Conservation (phyloP, 2,329 filamentous ascomycete genomes). For the Ilyonectria robusta region DNA sequence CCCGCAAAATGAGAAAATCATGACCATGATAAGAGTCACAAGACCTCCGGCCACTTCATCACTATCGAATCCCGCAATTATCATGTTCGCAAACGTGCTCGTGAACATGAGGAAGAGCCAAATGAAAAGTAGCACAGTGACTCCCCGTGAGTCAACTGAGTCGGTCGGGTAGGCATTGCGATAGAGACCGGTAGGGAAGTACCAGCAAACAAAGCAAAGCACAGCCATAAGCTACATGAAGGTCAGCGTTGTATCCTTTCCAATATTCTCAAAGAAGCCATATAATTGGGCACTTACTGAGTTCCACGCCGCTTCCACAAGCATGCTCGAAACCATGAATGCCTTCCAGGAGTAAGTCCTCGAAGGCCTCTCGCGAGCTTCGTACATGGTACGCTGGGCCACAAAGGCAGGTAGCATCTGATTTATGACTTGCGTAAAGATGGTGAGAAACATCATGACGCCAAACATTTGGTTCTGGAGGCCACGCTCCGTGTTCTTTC, state of each 20-base stretch:
- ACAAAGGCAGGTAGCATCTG: constrained; percentile 80
- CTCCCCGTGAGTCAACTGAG: constrained; percentile 63
- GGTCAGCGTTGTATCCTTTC: neutral
- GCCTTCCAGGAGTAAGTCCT: constrained; percentile 77
- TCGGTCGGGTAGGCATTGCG: constrained; percentile 67
- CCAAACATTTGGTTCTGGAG: constrained; percentile 79
- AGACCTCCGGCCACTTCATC: constrained; percentile 76
- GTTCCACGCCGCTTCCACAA: constrained; percentile 36
- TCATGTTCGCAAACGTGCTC: constrained; percentile 74
- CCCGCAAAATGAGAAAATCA: constrained; percentile 70
- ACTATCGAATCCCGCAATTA: constrained; percentile 73
- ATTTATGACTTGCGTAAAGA: constrained; percentile 75
- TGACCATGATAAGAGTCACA: constrained; percentile 73
- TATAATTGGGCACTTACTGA: constrained; percentile 3
- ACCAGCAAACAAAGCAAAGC: constrained; percentile 74
- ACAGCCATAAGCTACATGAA: constrained; percentile 44
- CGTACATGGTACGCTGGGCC: constrained; percentile 76
- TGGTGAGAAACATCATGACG: constrained; percentile 78
- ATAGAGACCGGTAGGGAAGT: constrained; percentile 76
- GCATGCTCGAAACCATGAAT: constrained; percentile 67
- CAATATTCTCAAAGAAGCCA: neutral
- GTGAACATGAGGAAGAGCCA: constrained; percentile 75
- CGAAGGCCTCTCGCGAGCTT: constrained; percentile 75
- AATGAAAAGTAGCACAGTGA: constrained; percentile 75
- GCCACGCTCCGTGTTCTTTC: constrained; percentile 72